Evolutionary conservation across 1,284 basidiomycete genomes (phyloP), one percentile per base, ranked within the genome.

Genomic region (Irpex sp.): DNA sequence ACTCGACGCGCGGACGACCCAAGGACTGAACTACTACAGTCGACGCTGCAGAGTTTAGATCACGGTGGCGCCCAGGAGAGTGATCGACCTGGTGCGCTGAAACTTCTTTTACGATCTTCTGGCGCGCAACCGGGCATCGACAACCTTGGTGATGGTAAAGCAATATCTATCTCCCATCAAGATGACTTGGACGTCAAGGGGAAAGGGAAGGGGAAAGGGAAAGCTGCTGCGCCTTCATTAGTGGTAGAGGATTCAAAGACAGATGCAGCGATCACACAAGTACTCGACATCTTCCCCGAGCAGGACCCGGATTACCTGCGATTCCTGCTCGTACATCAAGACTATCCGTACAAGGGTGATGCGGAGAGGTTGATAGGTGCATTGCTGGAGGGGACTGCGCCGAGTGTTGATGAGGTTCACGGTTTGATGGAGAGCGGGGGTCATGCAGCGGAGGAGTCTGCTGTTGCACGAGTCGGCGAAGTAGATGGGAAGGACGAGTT

Each of bases 251-350:
- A 81, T 60, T 71, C 76, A 17, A 77, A 82, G 63, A 71, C 88
- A 5, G 85, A 89, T 55, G 61, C 81, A 26, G 82, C 87, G 59
- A 76, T 89, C 21, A 77, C 81, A 0, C 87, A 90, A 68, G 84
- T 93, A 5, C 78, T 90, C 13, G 89, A 91, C 67, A 83, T 93
- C 65, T 77, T 93, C 21, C 88, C 90, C 0, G 82, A 90, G 56
- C 76, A 83, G 17, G 72, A 81, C 0, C 76, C 81, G 0, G 69
- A 71, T 1, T 88, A 92, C 66, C 75, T 93, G 57, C 81, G 81
- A 43, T 78, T 78, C 19, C 75, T 92, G 7, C 79, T 93, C 5
- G 62, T 67, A 8, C 79, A 83, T 63, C 72, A 81, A 1, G 76
- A 78, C 15, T 82, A 79, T 63, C 73, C 78, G 5, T 88, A 81